These are phyloP conservation scores for Physcomitrellopsis africana DNA, from an alignment of 225 moss, liverwort and hornwort genomes.

Conservation along the genomic window DNA sequence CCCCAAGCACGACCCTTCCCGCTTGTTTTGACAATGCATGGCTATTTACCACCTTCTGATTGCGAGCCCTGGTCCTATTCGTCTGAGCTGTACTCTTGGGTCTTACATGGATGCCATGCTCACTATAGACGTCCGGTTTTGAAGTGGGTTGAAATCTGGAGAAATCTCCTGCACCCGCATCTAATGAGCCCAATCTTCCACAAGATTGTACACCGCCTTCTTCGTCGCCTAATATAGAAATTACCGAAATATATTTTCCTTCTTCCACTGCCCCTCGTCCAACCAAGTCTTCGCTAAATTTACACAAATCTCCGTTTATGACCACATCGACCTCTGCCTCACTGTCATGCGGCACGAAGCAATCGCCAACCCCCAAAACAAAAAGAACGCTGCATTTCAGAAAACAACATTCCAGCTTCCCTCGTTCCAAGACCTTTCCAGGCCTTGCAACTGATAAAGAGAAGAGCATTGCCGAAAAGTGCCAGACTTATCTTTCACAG, in stretches of 20 bases:
- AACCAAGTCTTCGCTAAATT: constrained; percentile 42
- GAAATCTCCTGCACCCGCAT: constrained; percentile 11
- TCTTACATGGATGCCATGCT: constrained; percentile 37
- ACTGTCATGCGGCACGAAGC: constrained; percentile 40
- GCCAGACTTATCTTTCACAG: neutral
- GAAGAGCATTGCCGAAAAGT: neutral
- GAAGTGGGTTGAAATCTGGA: constrained; percentile 38
- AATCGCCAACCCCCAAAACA: neutral
- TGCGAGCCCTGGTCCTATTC: constrained; percentile 60
- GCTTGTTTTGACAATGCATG: constrained; percentile 44
- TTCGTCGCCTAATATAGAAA: constrained; percentile 36
- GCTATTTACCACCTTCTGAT: constrained; percentile 61
- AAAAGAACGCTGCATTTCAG: neutral
- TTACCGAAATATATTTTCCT: constrained; percentile 33
- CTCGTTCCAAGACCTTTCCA: neutral
- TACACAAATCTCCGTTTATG: constrained; percentile 53
- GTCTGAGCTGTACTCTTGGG: constrained; percentile 52
- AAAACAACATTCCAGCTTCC: too few relatives aligned
- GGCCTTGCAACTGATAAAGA: neutral
- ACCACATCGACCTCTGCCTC: constrained; percentile 52
- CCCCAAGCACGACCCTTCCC: constrained; percentile 38
- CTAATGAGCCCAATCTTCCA: constrained; percentile 36
- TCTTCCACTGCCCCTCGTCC: constrained; percentile 44
- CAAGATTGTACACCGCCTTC: constrained; percentile 42
- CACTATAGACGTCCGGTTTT: constrained; percentile 51